phyloP scores from a whole-genome alignment of 495 filamentous ascomycete genomes.

The Hypoxylon intermedium region DNA sequence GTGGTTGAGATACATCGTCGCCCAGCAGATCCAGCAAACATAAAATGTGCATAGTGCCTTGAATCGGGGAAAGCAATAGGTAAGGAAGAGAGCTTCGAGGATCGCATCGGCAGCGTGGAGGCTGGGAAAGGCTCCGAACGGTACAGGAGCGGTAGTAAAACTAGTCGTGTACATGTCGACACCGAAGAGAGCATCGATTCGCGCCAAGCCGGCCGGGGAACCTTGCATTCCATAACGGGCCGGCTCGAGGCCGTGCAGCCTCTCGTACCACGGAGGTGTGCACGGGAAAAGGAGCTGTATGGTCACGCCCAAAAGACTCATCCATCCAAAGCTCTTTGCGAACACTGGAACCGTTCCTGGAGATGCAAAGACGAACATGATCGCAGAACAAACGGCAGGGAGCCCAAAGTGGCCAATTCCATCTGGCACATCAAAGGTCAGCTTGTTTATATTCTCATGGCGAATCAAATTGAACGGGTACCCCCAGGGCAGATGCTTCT shows the following conservation, averaged over 20 bases:
- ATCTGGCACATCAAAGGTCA: conserved; percentile 44
- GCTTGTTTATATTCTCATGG: not conserved
- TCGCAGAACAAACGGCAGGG: conserved; percentile 73
- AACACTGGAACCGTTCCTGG: conserved; percentile 86
- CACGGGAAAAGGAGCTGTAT: conserved; percentile 91
- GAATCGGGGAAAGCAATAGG: conserved; percentile 82
- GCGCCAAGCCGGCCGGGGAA: conserved; percentile 83
- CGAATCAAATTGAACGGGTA: not conserved
- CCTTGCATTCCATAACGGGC: conserved; percentile 91
- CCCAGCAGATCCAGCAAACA: conserved; percentile 93
- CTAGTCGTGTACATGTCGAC: conserved; percentile 89
- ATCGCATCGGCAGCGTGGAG: conserved; percentile 87
- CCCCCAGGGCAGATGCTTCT: not conserved
- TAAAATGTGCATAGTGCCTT: conserved; percentile 79
- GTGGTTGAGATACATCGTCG: conserved; percentile 97
- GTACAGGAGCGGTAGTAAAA: conserved; percentile 86
- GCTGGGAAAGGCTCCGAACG: conserved; percentile 94
- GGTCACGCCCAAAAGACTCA: conserved; percentile 83
- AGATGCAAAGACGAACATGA: conserved; percentile 87
- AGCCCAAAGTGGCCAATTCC: conserved; percentile 86
- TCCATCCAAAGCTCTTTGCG: conserved; percentile 85
- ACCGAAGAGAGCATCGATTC: conserved; percentile 87
- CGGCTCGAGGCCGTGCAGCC: conserved; percentile 79
- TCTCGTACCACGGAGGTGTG: conserved; percentile 96
- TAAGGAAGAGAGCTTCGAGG: conserved; percentile 90